Base-by-base conservation (phyloP, 2,329 filamentous ascomycete species). In the Ophiostoma montium region DNA sequence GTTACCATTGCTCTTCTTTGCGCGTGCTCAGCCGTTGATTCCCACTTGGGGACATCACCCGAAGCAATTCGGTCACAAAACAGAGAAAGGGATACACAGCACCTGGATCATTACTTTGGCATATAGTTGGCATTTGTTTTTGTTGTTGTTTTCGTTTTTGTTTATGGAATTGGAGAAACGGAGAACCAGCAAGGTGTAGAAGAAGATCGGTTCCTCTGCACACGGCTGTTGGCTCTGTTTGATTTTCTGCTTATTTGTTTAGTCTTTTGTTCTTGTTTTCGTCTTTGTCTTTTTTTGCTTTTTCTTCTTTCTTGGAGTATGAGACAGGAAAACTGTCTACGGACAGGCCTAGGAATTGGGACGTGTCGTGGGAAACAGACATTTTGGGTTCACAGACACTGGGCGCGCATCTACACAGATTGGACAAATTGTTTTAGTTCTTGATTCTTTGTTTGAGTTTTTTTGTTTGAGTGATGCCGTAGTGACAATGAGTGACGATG, bases 221-320 rank as follows among this genome's bases (percentile, higher is more conserved):
- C n/a, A n/a, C n/a, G n/a, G n/a, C n/a, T n/a, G n/a, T 41, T 12
- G 16, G 8, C 18, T 23, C 9, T 23, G 36, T 41, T 41, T 23
- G 23, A n/a, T n/a, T n/a, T n/a, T 27, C 23, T 27, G 23, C 5
- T 33, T 33, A 12, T 15, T 63, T 41, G 53, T 61, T 36, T 21
- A 31, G 33, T 35, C 13, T 36, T 38, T 35, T 31, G 23, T 15
- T 33, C 44, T 32, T 46, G 12, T n/a, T 31, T 38, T 33, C 18
- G 42, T 15, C 41, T 47, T 39, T 49, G 3, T 13, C 16, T 30
- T 21, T 47, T 33, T 32, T 52, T 35, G 32, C 10, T 32, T 52
- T 35, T 36, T 12, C 4, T 36, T 30, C 16, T 36, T 27, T 11
- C 21, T 23, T 19, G 38, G 38, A 41, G 38, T 27, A 27, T 7